phyloP scores from a whole-genome alignment of 352 stramenopile species.

The Phytophthora europaea region DNA sequence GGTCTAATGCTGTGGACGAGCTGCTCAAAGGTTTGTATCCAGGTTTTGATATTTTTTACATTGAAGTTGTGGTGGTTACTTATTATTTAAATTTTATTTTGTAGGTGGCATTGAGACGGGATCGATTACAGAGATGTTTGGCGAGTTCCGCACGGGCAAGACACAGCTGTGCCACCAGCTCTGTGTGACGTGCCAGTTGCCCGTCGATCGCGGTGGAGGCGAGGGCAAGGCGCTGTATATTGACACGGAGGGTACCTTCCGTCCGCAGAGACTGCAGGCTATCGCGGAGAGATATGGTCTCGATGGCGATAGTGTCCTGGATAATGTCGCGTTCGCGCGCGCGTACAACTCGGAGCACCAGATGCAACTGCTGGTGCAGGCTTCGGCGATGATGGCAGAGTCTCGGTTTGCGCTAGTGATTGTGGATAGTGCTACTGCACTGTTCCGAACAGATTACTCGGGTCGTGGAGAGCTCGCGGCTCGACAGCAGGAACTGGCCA shows the following conservation, averaged over 20 bases:
- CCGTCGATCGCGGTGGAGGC: conserved; percentile 97
- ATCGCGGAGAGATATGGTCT: conserved; percentile 99
- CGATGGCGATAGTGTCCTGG: conserved; percentile 96
- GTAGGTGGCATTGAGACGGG: conserved; percentile 98
- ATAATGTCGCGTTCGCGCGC: conserved; percentile 99
- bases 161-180: conserved; percentile 99
- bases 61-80: neutral
- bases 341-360: conserved; percentile 99
- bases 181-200: conserved; percentile 99
- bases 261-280: conserved; percentile 95
- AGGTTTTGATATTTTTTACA: neutral
- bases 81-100: conserved; percentile 9
- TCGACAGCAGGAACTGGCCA: conserved; percentile 90
- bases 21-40: conserved; percentile 78
- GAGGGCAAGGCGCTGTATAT: conserved; percentile 99
- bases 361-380: conserved; percentile 97
- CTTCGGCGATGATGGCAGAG: conserved; percentile 99
- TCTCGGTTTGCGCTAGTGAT: conserved; percentile 96
- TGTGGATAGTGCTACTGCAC: conserved; percentile 98
- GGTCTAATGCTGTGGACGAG: conserved; percentile 91
- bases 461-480: conserved; percentile 98
- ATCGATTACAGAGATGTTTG: conserved; percentile 98
- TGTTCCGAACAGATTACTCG: conserved; percentile 99
- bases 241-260: conserved; percentile 99
- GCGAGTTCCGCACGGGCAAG: conserved; percentile 99